phyloP scores from a whole-genome alignment of 1,284 basidiomycete species.

The Meira nashicola region DNA sequence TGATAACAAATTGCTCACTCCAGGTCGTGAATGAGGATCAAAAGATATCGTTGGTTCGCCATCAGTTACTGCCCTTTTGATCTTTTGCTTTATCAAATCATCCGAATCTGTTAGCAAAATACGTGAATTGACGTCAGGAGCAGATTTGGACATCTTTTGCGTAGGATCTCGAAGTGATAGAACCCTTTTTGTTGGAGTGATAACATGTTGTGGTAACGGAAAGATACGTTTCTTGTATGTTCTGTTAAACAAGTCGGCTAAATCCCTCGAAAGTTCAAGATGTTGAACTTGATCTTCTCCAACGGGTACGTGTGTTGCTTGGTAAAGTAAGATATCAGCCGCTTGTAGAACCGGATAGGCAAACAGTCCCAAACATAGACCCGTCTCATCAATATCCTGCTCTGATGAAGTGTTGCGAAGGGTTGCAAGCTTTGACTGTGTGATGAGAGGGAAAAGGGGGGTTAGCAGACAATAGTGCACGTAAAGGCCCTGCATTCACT shows the following conservation, averaged over 20 bases:
- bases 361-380: conserved; percentile 77
- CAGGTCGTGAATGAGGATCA: conserved; percentile 71
- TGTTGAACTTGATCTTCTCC: conserved; percentile 95
- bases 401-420: conserved; percentile 66
- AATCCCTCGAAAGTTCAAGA: conserved; percentile 76
- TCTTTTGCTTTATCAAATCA: conserved; percentile 65
- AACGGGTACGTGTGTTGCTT: conserved; percentile 84
- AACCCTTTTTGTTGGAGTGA: conserved; percentile 64
- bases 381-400: conserved; percentile 72
- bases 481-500: conserved; percentile 7
- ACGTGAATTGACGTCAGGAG: conserved; percentile 71
- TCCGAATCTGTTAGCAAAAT: conserved; percentile 77
- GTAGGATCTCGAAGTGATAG: conserved; percentile 78
- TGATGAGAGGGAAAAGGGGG: not conserved
- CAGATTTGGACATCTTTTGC: conserved; percentile 93
- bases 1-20: conserved; percentile 73
- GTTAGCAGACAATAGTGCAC: not conserved
- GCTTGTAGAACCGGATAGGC: conserved; percentile 91
- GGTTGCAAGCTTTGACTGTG: conserved; percentile 70
- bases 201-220: conserved; percentile 67
- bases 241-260: conserved; percentile 78
- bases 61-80: conserved; percentile 80
- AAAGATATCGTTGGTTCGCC: conserved; percentile 65
- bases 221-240: conserved; percentile 61
- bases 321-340: conserved; percentile 83